Evolutionary conservation across 1,284 basidiomycete genomes (phyloP), one percentile per base, ranked within the genome.

Genomic region (Phylloporus sp.): DNA sequence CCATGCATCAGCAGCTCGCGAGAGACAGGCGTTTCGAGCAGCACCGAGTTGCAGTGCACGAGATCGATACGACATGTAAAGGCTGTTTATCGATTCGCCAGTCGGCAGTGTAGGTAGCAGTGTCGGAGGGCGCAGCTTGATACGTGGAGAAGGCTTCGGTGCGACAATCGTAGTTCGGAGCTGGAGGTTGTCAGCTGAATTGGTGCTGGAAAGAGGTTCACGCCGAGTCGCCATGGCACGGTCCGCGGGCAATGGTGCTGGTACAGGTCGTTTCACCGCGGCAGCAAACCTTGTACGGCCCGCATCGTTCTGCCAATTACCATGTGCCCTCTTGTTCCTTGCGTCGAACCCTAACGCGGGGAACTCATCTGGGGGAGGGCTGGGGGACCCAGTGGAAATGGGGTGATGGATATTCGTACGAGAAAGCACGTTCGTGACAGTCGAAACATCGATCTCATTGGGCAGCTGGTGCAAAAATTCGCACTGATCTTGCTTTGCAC

Each of bases 1-100:
- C 93, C 95, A 99, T 4, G 97, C 96, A 76, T 98, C 96, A 1
- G 97, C 96, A 7, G 97, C 97, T 57, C 95, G 90, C 4, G 94
- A 95, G n/a, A 99, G 86, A 77, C 95, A 97, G 17, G 95, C 95
- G 76, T 99, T 99, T 43, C 97, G 86, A 49, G 95, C 95, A 11
- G 96, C 94, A 53, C 96, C 96, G 10, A 99, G 89, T 71, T 97
- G 93, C 68, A 98, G 86, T 29, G 94, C 94, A 35, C 93, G 88
- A 41, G 91, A 87, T 10, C 97, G 91, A 74, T 98, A 97, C 0
- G 89, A 80, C 89, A 97, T 92, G 82, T 99, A 99, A 71, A 97
- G 80, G 60, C 81, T 86, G 77, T 91, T 96, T 47, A 97, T 82
- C 0, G 89, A 81, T 57, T 93, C 88, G 25, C 96, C 96, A 0